phyloP scores from a whole-genome alignment of 1,284 basidiomycete species.

The Naganishia cerealis region DNA sequence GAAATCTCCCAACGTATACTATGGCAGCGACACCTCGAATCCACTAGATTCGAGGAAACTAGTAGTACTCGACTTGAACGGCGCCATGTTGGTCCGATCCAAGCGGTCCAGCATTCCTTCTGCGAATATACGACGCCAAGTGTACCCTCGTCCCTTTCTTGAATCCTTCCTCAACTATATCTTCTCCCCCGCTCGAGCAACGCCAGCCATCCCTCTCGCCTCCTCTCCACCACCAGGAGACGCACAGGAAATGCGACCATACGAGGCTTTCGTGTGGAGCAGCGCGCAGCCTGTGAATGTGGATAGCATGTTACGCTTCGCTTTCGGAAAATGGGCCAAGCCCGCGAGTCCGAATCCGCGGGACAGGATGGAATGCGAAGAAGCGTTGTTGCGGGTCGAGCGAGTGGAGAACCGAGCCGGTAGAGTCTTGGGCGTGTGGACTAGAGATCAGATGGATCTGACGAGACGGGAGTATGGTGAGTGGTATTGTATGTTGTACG shows the following conservation, averaged over 20 bases:
- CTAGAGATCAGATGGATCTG: conserved; percentile 50
- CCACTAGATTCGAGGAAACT: conserved; percentile 40
- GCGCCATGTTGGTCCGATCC: conserved; percentile 48
- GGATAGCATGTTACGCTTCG: conserved; percentile 46
- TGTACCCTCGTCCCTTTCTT: conserved; percentile 46
- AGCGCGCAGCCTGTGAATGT: conserved; percentile 54
- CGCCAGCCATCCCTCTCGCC: neutral
- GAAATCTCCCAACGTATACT: conserved; percentile 17
- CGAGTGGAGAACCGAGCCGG: conserved; percentile 42
- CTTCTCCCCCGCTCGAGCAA: conserved; percentile 4
- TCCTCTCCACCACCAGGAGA: neutral
- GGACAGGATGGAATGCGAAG: conserved; percentile 30
- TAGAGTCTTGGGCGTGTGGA: conserved; percentile 50
- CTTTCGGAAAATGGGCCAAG: conserved; percentile 43
- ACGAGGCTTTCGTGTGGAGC: conserved; percentile 52
- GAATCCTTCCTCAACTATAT: conserved; percentile 47
- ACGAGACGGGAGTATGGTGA: conserved; percentile 42
- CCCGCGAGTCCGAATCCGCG: conserved; percentile 42
- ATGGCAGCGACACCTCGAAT: neutral
- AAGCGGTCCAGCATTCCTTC: conserved; percentile 14
- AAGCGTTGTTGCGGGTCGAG: conserved; percentile 23
- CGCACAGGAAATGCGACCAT: conserved; percentile 36
- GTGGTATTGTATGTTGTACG: conserved; percentile 24
- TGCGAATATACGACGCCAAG: conserved; percentile 6
- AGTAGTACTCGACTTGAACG: conserved; percentile 52